Conservation (phyloP, 345 rosid genomes). For the Rhodamnia rubescens region DNA sequence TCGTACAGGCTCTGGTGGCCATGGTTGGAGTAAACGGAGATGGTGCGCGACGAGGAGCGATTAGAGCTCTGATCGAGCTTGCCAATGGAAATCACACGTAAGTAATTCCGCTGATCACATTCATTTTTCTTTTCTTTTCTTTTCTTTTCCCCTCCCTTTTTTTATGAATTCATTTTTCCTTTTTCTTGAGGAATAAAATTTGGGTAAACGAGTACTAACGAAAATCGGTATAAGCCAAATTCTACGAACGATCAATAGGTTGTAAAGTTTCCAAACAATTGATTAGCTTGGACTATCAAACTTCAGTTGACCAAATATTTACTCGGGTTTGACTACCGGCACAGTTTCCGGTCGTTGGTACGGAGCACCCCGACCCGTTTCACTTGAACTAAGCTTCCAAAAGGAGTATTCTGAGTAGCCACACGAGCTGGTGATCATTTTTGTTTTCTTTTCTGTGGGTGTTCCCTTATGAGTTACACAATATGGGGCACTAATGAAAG, state of each 20-base stretch:
- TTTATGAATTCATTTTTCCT: background rate
- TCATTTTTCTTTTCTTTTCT: background rate
- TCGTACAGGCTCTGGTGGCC: slow-evolving; percentile 61
- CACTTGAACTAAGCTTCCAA: background rate
- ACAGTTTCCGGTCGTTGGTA: no score
- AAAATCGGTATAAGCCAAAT: background rate
- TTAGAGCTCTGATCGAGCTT: slow-evolving; percentile 73
- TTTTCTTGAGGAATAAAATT: background rate
- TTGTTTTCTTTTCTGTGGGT: background rate
- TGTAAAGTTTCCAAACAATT: background rate
- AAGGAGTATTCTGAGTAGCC: background rate
- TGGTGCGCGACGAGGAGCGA: slow-evolving; percentile 39
- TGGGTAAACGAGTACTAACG: background rate
- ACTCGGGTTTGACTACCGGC: background rate
- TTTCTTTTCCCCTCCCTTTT: background rate
- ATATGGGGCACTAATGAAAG: background rate
- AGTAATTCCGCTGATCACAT: slow-evolving; percentile 9
- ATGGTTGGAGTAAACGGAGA: slow-evolving; percentile 37
- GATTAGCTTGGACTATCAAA: background rate
- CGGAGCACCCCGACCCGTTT: background rate
- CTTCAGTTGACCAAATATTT: background rate
- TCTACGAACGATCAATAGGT: background rate
- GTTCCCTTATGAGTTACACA: background rate
- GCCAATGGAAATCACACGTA: slow-evolving; percentile 72
- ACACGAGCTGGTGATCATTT: background rate